Percentiles rank a stretch among this genome's conserved stretches.
Conservation (phyloP, 2,329 filamentous ascomycete genomes). For the Metarhizium robertsii region DNA sequence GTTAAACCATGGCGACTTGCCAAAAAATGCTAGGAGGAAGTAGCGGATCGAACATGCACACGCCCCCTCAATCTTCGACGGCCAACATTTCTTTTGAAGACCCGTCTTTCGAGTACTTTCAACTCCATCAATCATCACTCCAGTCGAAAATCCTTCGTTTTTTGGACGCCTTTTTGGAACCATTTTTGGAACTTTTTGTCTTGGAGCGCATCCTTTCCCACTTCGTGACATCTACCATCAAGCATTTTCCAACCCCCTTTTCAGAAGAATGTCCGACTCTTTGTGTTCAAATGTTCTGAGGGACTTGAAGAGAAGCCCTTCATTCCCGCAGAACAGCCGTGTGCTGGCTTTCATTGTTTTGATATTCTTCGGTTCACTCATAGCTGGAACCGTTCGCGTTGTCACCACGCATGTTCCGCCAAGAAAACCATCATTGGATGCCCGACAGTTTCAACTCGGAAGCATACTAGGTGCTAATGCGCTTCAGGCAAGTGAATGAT, state of each 20-base stretch:
- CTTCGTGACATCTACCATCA: background rate
- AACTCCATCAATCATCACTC: background rate
- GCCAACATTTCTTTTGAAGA: background rate
- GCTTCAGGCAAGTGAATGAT: constrained; percentile 7
- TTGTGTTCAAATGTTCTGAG: background rate
- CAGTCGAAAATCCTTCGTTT: background rate
- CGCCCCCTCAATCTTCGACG: background rate
- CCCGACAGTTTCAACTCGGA: constrained; percentile 17
- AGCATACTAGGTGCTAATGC: constrained; percentile 9
- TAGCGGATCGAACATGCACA: background rate
- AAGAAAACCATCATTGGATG: constrained; percentile 3
- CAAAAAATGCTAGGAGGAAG: background rate
- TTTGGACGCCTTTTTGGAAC: constrained; percentile 13
- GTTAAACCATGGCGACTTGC: background rate
- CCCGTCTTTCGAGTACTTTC: background rate
- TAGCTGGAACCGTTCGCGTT: constrained; percentile 4
- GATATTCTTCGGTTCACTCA: constrained; percentile 6
- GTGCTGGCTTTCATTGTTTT: background rate
- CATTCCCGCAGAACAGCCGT: background rate
- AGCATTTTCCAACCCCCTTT: background rate
- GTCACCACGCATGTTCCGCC: background rate
- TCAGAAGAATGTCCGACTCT: background rate
- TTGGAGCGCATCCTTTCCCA: constrained; percentile 16
- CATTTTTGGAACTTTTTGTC: constrained; percentile 14
- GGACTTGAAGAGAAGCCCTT: background rate